These are phyloP conservation scores for Tetrahymena thermophila DNA, from an alignment of 73 alveolate species.

Conservation along the genomic window DNA sequence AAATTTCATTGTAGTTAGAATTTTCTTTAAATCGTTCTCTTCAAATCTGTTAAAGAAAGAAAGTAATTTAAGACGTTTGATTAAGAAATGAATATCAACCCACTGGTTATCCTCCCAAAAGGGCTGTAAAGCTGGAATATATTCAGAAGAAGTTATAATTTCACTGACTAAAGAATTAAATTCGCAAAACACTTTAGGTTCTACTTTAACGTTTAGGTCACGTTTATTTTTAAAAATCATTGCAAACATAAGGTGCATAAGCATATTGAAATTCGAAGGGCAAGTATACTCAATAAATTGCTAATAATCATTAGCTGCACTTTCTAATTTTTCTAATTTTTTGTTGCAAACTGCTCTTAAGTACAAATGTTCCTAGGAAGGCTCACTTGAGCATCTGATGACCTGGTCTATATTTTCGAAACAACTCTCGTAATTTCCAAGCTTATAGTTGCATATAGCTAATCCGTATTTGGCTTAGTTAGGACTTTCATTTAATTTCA, in stretches of 20 bases:
- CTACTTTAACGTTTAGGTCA: slow-evolving; percentile 10
- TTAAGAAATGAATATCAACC: slow-evolving; percentile 6
- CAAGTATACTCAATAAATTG: slow-evolving; percentile 9
- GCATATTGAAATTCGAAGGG: slow-evolving; percentile 19
- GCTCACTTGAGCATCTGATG: background rate
- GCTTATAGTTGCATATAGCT: slow-evolving; percentile 26
- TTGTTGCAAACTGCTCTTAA: slow-evolving; percentile 30
- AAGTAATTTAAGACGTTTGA: background rate
- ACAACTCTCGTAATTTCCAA: slow-evolving; percentile 1
- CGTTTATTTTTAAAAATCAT: slow-evolving; percentile 21
- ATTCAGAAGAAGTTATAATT: slow-evolving; percentile 8
- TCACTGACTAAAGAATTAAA: slow-evolving; percentile 23
- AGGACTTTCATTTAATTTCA: slow-evolving; percentile 3
- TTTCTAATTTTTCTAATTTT: slow-evolving; percentile 22
- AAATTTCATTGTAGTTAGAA: background rate
- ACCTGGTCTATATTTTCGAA: slow-evolving; percentile 8
- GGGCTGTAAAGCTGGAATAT: background rate
- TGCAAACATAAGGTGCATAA: slow-evolving; percentile 35
- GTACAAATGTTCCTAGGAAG: background rate
- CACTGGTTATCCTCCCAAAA: slow-evolving; percentile 17
- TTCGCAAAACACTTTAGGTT: slow-evolving; percentile 20
- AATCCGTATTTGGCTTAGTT: slow-evolving; percentile 17
- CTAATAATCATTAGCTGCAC: slow-evolving; percentile 31
- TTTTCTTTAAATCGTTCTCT: background rate
- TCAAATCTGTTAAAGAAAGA: slow-evolving; percentile 32